phyloP scores from a whole-genome alignment of 805 yeast species.

The Lipomyces yamadae region DNA sequence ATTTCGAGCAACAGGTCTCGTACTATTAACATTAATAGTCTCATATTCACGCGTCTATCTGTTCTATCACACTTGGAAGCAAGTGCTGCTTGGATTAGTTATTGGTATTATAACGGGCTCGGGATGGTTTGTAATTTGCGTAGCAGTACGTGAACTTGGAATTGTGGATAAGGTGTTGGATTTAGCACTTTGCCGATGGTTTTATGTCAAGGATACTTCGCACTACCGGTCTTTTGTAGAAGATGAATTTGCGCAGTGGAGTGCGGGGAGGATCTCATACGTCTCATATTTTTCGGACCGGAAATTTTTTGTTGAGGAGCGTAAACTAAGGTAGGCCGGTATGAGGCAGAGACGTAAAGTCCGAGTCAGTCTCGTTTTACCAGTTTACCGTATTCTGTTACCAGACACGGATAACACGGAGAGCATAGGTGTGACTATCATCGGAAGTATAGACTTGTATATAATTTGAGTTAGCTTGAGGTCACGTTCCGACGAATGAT shows the following conservation, averaged over 20 bases:
- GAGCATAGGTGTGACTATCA: not conserved
- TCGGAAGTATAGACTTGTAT: not conserved
- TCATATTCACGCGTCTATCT: constrained; percentile 56
- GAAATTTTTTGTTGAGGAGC: not conserved
- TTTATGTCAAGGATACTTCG: constrained; percentile 49
- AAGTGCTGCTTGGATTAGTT: constrained; percentile 72
- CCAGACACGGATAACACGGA: not conserved
- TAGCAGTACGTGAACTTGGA: constrained; percentile 68
- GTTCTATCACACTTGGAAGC: constrained; percentile 73
- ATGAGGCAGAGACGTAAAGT: not conserved
- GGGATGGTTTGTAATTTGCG: constrained; percentile 58
- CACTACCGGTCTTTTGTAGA: constrained; percentile 26
- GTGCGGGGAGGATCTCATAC: not conserved
- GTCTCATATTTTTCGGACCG: not conserved
- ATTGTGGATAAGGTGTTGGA: constrained; percentile 65
- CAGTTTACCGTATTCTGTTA: not conserved
- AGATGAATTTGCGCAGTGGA: constrained; percentile 24
- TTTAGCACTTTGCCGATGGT: constrained; percentile 57
- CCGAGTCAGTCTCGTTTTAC: not conserved
- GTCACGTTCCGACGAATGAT: not conserved
- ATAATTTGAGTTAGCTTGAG: not conserved
- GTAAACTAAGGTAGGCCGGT: constrained; percentile 2
- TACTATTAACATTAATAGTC: constrained; percentile 47
- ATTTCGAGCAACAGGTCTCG: constrained; percentile 39
- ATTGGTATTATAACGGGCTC: constrained; percentile 68